These are phyloP conservation scores for Emydomyces testavorans DNA, from an alignment of 2,329 filamentous ascomycete species.

Conservation along the genomic window DNA sequence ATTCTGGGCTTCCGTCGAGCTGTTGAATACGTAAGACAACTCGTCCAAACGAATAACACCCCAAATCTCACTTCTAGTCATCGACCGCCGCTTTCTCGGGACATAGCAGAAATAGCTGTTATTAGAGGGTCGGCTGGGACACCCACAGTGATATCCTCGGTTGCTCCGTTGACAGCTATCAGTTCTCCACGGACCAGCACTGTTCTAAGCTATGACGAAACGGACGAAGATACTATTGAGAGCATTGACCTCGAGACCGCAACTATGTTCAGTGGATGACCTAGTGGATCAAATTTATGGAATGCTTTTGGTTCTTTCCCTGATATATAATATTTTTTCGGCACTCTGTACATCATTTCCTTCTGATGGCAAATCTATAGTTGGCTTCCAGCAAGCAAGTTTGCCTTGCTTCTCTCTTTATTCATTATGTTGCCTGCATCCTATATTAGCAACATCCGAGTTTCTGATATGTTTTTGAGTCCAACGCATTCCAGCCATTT, in stretches of 20 bases:
- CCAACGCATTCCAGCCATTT: too few relatives aligned
- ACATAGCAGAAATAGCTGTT: constrained; percentile 15
- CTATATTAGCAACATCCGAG: too few relatives aligned
- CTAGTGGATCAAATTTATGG: background rate
- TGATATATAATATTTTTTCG: too few relatives aligned
- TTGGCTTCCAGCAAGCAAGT: too few relatives aligned
- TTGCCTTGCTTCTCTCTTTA: too few relatives aligned
- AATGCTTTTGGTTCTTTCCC: too few relatives aligned
- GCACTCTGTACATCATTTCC: too few relatives aligned
- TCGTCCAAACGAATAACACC: constrained; percentile 24
- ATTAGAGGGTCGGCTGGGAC: constrained; percentile 10
- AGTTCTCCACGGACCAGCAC: constrained; percentile 23
- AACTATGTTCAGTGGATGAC: constrained; percentile 15
- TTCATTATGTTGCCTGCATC: too few relatives aligned
- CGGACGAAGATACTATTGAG: constrained; percentile 22
- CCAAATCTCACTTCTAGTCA: background rate
- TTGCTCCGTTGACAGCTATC: constrained; percentile 20
- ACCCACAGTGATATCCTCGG: constrained; percentile 18
- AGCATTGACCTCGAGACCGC: constrained; percentile 19
- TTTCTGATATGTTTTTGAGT: too few relatives aligned
- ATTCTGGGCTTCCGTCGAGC: constrained; percentile 43
- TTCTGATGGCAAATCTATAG: too few relatives aligned
- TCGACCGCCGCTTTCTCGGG: constrained; percentile 1
- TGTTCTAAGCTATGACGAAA: constrained; percentile 22
- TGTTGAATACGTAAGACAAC: constrained; percentile 42